Conservation (phyloP, 2,329 filamentous ascomycete species). For the Claviceps digitariae region DNA sequence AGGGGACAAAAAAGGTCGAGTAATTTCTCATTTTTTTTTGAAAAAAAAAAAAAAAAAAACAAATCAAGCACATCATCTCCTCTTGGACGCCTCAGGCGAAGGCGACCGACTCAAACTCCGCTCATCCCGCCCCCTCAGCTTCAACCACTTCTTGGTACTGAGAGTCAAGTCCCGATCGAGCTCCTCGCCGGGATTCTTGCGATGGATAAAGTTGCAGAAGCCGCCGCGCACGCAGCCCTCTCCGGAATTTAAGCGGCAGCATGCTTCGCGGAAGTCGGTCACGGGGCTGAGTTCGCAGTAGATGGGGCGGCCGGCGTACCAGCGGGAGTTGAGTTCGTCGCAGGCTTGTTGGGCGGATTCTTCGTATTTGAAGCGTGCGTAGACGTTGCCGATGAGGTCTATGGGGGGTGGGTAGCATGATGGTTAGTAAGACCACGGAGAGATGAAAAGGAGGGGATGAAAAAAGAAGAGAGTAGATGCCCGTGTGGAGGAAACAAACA, state of each 20-base stretch:
- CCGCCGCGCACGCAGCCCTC: constrained; percentile 93
- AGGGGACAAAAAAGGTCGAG: not conserved
- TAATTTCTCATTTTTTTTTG: too few species aligned
- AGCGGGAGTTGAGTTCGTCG: constrained; percentile 84
- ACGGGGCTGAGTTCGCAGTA: constrained; percentile 97
- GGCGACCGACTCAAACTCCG: constrained; percentile 72
- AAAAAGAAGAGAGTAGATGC: too few species aligned
- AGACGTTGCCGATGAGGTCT: constrained; percentile 97
- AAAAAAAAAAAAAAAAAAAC: too few species aligned
- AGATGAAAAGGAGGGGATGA: too few species aligned
- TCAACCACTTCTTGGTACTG: constrained; percentile 93
- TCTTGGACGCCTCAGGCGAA: constrained; percentile 69
- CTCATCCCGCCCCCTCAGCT: constrained; percentile 68
- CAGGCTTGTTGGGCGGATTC: constrained; percentile 87
- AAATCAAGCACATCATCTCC: constrained; percentile 27
- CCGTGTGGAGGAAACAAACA: too few species aligned
- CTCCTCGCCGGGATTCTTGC: constrained; percentile 85
- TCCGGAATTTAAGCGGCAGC: constrained; percentile 84
- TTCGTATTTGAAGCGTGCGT: constrained; percentile 99
- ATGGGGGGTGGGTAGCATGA: not conserved
- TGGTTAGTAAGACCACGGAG: constrained; percentile 11
- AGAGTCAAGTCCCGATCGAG: constrained; percentile 78
- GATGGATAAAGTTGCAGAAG: constrained; percentile 98
- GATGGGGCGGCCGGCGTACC: constrained; percentile 94
- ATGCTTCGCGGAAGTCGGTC: constrained; percentile 95